Conservation (phyloP, 2,329 filamentous ascomycete genomes). For the Arthrinium phaeospermum region DNA sequence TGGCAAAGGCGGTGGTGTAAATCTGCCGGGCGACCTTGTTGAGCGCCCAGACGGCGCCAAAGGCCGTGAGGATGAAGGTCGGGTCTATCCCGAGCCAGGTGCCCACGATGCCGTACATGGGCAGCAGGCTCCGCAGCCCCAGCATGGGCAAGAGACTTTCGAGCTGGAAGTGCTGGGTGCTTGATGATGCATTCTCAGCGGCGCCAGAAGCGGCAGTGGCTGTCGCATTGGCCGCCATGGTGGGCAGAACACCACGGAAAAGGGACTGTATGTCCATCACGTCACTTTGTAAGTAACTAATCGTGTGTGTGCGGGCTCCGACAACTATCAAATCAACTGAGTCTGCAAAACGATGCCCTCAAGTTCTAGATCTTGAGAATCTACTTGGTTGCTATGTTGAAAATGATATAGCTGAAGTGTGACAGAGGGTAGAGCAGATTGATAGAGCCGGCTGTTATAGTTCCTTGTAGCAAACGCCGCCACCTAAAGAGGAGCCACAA, state of each 20-base stretch:
- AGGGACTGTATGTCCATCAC: constrained; percentile 31
- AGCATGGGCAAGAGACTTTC: constrained; percentile 53
- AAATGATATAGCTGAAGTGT: neutral
- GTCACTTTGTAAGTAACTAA: neutral
- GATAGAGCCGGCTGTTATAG: neutral
- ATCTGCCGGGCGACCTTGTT: constrained; percentile 46
- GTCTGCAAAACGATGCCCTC: neutral
- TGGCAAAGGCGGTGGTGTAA: constrained; percentile 39
- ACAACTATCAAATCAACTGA: neutral
- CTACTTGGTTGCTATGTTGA: neutral
- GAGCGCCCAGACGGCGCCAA: constrained; percentile 55
- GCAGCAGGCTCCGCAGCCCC: constrained; percentile 48
- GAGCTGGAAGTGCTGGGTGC: constrained; percentile 23
- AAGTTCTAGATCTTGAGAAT: neutral
- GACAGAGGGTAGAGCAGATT: neutral
- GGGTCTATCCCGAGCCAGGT: constrained; percentile 55
- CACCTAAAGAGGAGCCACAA: neutral
- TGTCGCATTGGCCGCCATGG: constrained; percentile 29
- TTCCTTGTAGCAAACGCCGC: neutral
- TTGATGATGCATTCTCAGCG: constrained; percentile 26
- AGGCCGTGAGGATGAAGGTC: constrained; percentile 49
- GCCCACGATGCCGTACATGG: constrained; percentile 53
- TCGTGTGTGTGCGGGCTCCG: neutral
- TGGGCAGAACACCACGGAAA: constrained; percentile 29
- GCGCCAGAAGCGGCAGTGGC: neutral